Evolutionary conservation across 2,329 filamentous ascomycete genomes (phyloP).

Genomic region (Bipolaris zeicola): DNA sequence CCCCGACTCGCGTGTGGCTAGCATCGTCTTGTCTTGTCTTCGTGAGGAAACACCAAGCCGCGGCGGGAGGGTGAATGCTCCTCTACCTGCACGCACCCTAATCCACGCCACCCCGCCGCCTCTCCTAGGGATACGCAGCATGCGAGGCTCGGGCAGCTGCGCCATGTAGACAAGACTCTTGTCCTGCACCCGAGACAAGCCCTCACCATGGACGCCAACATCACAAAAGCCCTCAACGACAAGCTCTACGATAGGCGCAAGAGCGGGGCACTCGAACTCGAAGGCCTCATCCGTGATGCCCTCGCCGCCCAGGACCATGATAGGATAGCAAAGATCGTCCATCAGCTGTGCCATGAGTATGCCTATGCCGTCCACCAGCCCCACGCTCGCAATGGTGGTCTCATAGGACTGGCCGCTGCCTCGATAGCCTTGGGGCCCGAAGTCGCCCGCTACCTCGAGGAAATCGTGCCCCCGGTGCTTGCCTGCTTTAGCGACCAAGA

Average conservation of each 20-base stretch:
- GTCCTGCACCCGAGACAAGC: slow-evolving; percentile 8
- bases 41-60: slow-evolving; percentile 11
- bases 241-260: slow-evolving; percentile 99
- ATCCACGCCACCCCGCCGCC: neutral
- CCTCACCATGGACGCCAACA: slow-evolving; percentile 76
- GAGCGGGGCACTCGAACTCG: slow-evolving; percentile 91
- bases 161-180: slow-evolving; percentile 33
- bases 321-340: slow-evolving; percentile 83
- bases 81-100: slow-evolving; percentile 1
- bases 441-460: slow-evolving; percentile 85
- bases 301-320: slow-evolving; percentile 77
- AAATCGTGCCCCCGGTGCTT: slow-evolving; percentile 93
- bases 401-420: slow-evolving; percentile 93
- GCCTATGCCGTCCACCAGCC: slow-evolving; percentile 97
- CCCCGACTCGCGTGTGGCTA: slow-evolving; percentile 13
- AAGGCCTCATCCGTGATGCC: slow-evolving; percentile 86
- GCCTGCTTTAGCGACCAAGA: slow-evolving; percentile 98
- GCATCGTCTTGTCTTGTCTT: slow-evolving; percentile 1
- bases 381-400: slow-evolving; percentile 91
- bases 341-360: slow-evolving; percentile 96
- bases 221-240: slow-evolving; percentile 91
- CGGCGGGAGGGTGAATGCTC: slow-evolving; percentile 5
- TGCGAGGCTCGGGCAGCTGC: slow-evolving; percentile 19
- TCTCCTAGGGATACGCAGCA: neutral
- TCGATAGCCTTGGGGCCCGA: slow-evolving; percentile 93